Base-by-base conservation (phyloP, 1,284 basidiomycete species). In the Sanghuangporus baumii region DNA sequence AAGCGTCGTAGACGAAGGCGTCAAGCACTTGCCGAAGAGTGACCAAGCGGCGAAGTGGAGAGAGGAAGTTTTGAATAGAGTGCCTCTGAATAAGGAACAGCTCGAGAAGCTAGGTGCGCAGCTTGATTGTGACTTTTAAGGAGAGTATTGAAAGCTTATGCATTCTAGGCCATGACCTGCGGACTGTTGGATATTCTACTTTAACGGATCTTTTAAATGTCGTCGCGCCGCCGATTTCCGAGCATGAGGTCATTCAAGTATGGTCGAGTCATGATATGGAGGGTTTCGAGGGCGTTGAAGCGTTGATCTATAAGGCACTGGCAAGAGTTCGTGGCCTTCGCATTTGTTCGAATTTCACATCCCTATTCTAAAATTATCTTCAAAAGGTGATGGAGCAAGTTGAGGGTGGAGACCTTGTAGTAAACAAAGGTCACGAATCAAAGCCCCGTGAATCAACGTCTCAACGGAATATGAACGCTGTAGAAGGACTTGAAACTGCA, bases 171-270 rank as follows among this genome's bases (percentile, higher is more conserved):
- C 83, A 93, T 71, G 94, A 96, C 70, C 87, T 96, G 69, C 89
- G 88, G 71, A 84, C 87, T 52, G 89, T 92, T 37, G 93, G 94
- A 31, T 76, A 94, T 65, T 94, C 91, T 6, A 94, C 94, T 0
- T 75, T 97, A 31, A 93, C 86, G 3, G 95, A 96, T 63, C 87
- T 99, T 61, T 78, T 99, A 66, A 97, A 98, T 72, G 96, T 91
- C 16, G 96, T 99, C 57, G 97, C 96, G 0, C 97, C 97, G 31
- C 97, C 97, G 3, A 98, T 99, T 69, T 92, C 95, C 12, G 94
- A 95, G 69, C 96, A 99, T 73, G 97, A 99, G 76, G 94, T 98
- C 20, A 93, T 99, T 64, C 88, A 97, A 73, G 89, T 99, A 6
- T 95, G 93, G 86, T 79, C 99, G 43, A 91, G 90, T 68, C 96